These are phyloP conservation scores for Amaranthus cruentus DNA, from an alignment of 148 eudicot genomes.

Conservation along the genomic window DNA sequence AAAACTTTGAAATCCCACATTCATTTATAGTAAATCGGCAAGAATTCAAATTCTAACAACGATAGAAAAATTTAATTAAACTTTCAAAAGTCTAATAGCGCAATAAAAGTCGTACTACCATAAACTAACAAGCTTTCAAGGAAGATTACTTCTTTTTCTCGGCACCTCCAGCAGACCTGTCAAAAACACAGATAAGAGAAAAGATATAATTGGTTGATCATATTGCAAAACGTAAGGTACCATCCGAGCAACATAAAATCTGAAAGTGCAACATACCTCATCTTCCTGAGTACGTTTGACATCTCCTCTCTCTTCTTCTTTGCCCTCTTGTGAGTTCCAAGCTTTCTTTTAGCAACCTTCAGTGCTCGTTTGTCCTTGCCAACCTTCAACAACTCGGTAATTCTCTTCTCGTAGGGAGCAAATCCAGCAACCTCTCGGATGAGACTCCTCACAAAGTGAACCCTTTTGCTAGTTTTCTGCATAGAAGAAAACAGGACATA, in stretches of 20 bases:
- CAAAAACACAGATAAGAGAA: neutral
- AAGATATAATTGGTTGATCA: neutral
- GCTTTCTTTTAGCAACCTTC: conserved; percentile 38
- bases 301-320: conserved; percentile 55
- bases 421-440: conserved; percentile 38
- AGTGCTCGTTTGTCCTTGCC: conserved; percentile 50
- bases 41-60: neutral
- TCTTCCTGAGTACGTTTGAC: conserved; percentile 48
- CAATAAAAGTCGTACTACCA: neutral
- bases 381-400: conserved; percentile 44
- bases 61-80: conserved; percentile 1
- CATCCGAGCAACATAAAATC: neutral
- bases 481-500: neutral
- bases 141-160: conserved; percentile 27
- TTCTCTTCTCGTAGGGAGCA: conserved; percentile 40
- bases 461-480: conserved; percentile 18
- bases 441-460: too few relatives aligned
- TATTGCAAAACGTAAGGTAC: neutral
- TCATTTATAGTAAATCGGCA: neutral
- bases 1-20: neutral
- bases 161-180: conserved; percentile 21
- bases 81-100: neutral
- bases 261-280: conserved; percentile 21
- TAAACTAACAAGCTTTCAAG: neutral
- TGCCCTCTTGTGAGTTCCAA: conserved; percentile 27